A percentile compares a stretch with the other conserved stretches of the same genome.
Conservation (phyloP, 768 basidiomycete genomes). For the Podaxis rugospora region DNA sequence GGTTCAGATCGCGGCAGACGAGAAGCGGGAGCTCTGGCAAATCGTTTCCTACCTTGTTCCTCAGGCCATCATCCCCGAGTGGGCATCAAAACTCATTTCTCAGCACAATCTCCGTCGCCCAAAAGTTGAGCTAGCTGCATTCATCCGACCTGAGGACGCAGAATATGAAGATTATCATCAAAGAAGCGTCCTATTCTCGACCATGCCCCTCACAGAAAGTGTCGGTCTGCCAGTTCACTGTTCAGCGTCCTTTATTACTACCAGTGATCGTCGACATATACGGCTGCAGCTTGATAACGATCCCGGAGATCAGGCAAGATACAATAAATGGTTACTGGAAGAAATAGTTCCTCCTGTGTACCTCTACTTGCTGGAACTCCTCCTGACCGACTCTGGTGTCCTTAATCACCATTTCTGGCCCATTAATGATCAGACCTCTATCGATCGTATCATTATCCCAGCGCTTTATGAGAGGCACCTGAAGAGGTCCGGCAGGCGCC, state of each 20-base stretch:
- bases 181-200: conserved; percentile 32
- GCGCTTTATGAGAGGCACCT: conserved; percentile 6
- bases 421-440: background rate
- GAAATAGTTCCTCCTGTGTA: conserved; percentile 33
- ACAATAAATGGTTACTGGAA: conserved; percentile 39
- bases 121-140: conserved; percentile 3
- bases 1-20: background rate
- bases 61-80: background rate
- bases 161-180: conserved; percentile 10
- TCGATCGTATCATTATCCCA: background rate
- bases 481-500: background rate
- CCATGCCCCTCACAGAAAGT: conserved; percentile 34
- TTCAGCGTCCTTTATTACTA: conserved; percentile 41
- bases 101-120: background rate
- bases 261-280: conserved; percentile 41
- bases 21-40: background rate
- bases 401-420: conserved; percentile 11
- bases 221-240: conserved; percentile 42
- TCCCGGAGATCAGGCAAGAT: conserved; percentile 25
- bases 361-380: conserved; percentile 31
- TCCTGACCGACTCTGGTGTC: background rate
- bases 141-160: conserved; percentile 2
- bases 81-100: background rate
- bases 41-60: background rate
- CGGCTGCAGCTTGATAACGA: conserved; percentile 27